Conservation (phyloP, 257 asterid species). For the Apocynum venetum region DNA sequence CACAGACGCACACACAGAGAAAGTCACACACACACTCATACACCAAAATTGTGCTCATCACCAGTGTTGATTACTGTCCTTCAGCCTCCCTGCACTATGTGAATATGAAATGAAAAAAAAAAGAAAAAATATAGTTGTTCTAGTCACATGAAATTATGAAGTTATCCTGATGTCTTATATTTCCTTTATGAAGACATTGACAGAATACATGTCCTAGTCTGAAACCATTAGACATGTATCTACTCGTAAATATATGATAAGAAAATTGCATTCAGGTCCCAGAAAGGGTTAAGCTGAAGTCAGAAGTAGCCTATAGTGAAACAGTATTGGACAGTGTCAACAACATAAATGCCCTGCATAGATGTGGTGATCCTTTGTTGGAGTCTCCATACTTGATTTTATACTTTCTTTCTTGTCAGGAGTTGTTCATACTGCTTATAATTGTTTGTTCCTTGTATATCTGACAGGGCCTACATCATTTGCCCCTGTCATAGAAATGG, state of each 20-base stretch:
- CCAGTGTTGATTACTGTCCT: neutral
- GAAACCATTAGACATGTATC: neutral
- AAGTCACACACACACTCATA: neutral
- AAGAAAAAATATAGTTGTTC: neutral
- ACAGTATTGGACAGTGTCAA: neutral
- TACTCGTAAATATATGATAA: neutral
- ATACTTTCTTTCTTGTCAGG: neutral
- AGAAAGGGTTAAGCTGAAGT: no score
- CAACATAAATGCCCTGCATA: neutral
- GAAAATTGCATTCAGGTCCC: neutral
- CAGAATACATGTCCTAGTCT: neutral
- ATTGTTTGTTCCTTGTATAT: slow-evolving; percentile 7
- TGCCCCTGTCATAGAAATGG: slow-evolving; percentile 87
- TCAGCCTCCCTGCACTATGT: neutral
- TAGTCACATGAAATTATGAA: neutral
- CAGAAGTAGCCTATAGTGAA: no score
- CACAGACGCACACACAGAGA: neutral
- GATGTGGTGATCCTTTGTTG: neutral
- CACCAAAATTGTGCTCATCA: neutral
- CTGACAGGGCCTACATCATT: slow-evolving; percentile 86
- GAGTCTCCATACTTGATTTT: neutral
- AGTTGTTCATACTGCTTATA: slow-evolving; percentile 7
- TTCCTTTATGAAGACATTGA: neutral
- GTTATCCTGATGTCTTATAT: neutral
- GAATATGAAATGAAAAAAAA: no score